These are phyloP conservation scores for Fusarium robinianum DNA, from an alignment of 2,329 filamentous ascomycete species.

Conservation along the genomic window DNA sequence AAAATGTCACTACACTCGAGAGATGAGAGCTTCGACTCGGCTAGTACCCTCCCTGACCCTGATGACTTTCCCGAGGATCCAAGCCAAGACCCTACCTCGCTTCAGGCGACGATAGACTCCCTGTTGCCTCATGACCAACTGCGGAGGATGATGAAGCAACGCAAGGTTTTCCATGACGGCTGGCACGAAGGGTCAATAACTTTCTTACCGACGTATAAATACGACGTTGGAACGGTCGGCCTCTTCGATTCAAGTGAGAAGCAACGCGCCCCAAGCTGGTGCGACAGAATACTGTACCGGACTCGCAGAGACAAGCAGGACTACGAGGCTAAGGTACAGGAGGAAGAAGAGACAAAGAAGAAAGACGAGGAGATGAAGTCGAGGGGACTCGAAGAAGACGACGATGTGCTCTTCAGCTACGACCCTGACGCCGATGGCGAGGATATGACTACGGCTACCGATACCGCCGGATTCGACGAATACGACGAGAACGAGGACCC, in stretches of 20 bases:
- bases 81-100: slow-evolving; percentile 77
- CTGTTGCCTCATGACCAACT: slow-evolving; percentile 91
- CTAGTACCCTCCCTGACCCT: slow-evolving; percentile 58
- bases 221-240: slow-evolving; percentile 90
- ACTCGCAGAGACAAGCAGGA: slow-evolving; percentile 71
- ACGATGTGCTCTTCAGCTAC: slow-evolving; percentile 87
- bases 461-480: slow-evolving; percentile 62
- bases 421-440: slow-evolving; percentile 77
- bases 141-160: slow-evolving; percentile 69
- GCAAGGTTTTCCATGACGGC: slow-evolving; percentile 86
- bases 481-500: slow-evolving; percentile 55
- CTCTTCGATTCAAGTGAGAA: slow-evolving; percentile 97
- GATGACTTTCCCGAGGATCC: slow-evolving; percentile 71
- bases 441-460: slow-evolving; percentile 40
- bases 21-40: slow-evolving; percentile 47
- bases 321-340: slow-evolving; percentile 65
- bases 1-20: slow-evolving; percentile 41
- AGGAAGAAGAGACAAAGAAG: slow-evolving; percentile 69
- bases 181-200: slow-evolving; percentile 88
- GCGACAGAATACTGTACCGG: slow-evolving; percentile 88
- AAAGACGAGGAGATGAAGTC: slow-evolving; percentile 86
- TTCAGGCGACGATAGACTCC: slow-evolving; percentile 87
- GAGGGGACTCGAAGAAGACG: slow-evolving; percentile 78
- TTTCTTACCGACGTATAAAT: slow-evolving; percentile 96
- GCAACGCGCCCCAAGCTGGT: slow-evolving; percentile 91